Evolutionary conservation across 2,329 filamentous ascomycete genomes (phyloP).

Genomic region (Teratosphaeriaceae sp.): DNA sequence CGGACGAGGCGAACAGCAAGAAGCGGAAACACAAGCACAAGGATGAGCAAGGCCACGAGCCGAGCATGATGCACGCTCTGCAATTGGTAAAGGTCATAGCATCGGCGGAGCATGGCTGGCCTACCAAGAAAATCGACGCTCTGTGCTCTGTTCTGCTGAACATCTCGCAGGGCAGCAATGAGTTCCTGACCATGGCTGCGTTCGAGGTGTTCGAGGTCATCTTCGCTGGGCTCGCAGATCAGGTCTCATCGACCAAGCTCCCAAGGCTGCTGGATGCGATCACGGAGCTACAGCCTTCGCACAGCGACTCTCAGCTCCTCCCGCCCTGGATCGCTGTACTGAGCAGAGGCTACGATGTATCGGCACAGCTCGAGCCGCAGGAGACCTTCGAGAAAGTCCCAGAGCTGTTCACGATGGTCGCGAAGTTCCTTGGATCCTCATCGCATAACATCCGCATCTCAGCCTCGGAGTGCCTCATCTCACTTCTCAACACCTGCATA

Average conservation of each 20-base stretch:
- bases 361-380: constrained; percentile 77
- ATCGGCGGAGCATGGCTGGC: constrained; percentile 84
- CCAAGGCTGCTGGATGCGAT: constrained; percentile 87
- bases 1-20: constrained; percentile 65
- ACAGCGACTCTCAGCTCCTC: constrained; percentile 89
- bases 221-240: constrained; percentile 83
- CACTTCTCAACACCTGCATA: constrained; percentile 85
- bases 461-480: constrained; percentile 89
- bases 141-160: constrained; percentile 83
- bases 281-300: constrained; percentile 79
- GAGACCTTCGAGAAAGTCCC: constrained; percentile 90
- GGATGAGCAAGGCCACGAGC: constrained; percentile 56
- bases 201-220: constrained; percentile 98
- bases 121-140: constrained; percentile 88
- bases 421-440: constrained; percentile 74
- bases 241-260: constrained; percentile 81
- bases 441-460: constrained; percentile 93
- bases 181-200: constrained; percentile 91
- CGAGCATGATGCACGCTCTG: constrained; percentile 80
- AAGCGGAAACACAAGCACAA: constrained; percentile 51
- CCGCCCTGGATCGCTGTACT: constrained; percentile 96
- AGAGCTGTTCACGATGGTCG: constrained; percentile 72
- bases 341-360: constrained; percentile 89
- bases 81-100: constrained; percentile 90
- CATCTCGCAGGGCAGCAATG: constrained; percentile 84